Conservation (phyloP, 306 rosid genomes). For the Sicyos edulis region DNA sequence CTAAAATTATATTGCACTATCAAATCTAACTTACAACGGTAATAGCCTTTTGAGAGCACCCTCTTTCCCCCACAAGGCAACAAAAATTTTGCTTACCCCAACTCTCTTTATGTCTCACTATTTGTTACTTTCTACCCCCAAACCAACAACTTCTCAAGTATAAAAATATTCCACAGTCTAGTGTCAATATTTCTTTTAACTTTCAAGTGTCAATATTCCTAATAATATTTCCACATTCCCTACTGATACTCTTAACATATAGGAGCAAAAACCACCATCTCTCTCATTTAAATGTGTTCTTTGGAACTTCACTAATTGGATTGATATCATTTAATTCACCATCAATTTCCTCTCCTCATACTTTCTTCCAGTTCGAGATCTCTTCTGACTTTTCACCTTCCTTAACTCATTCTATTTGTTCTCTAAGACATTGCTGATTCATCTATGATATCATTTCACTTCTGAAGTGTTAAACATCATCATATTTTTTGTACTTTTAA, state of each 20-base stretch:
- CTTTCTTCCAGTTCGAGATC: not conserved
- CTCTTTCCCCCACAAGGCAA: not conserved
- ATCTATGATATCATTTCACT: not conserved
- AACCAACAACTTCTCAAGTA: not conserved
- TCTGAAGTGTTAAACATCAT: not conserved
- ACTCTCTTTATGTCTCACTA: not conserved
- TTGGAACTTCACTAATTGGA: not conserved
- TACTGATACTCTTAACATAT: not conserved
- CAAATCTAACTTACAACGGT: not conserved
- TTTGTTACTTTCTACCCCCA: not conserved
- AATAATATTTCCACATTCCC: not conserved
- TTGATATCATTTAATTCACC: not conserved
- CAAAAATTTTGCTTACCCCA: no score
- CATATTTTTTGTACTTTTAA: not conserved
- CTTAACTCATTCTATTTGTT: not conserved
- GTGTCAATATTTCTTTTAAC: not conserved
- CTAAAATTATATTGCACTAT: not conserved
- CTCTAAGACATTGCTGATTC: not conserved
- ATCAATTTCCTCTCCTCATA: not conserved
- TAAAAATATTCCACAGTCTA: not conserved
- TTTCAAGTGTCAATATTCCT: not conserved
- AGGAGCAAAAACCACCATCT: no score
- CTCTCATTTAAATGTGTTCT: no score
- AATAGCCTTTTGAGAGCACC: not conserved
- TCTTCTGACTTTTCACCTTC: conserved; percentile 2